Percentiles rank a stretch among this genome's conserved stretches.
These are phyloP conservation scores for Globisporangium takayamanum DNA, from an alignment of 352 stramenopile genomes.

Conservation along the genomic window DNA sequence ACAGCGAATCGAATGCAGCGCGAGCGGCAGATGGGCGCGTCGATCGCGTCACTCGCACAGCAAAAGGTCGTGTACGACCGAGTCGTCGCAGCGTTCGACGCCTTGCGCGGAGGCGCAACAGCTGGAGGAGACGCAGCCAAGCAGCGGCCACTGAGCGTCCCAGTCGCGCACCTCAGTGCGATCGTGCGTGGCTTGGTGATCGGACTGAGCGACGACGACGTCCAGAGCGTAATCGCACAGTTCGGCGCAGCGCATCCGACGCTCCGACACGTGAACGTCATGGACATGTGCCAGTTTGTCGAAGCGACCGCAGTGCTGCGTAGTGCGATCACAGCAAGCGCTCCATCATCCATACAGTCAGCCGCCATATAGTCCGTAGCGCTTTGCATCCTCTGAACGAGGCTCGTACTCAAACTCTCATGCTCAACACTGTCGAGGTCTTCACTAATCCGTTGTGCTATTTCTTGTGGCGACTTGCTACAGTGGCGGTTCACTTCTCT, in stretches of 20 bases:
- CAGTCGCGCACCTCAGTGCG: constrained; percentile 30
- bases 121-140: background rate
- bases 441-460: too few species aligned
- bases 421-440: too few species aligned
- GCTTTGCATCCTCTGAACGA: too few species aligned
- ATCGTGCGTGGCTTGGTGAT: constrained; percentile 36
- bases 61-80: constrained; percentile 45
- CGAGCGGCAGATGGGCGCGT: constrained; percentile 39
- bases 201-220: constrained; percentile 24
- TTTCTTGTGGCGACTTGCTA: background rate
- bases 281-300: constrained; percentile 54
- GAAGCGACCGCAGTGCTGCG: constrained; percentile 15
- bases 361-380: too few species aligned
- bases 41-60: constrained; percentile 37
- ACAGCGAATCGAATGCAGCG: constrained; percentile 37
- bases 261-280: constrained; percentile 46
- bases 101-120: constrained; percentile 9
- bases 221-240: constrained; percentile 16
- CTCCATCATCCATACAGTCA: too few species aligned
- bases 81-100: constrained; percentile 36
- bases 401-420: too few species aligned
- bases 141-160: constrained; percentile 25
- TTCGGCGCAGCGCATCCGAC: constrained; percentile 36
- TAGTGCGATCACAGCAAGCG: too few species aligned
- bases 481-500: background rate